These are phyloP conservation scores for Waltergamsia citrina DNA, from an alignment of 2,329 filamentous ascomycete genomes.

Conservation along the genomic window DNA sequence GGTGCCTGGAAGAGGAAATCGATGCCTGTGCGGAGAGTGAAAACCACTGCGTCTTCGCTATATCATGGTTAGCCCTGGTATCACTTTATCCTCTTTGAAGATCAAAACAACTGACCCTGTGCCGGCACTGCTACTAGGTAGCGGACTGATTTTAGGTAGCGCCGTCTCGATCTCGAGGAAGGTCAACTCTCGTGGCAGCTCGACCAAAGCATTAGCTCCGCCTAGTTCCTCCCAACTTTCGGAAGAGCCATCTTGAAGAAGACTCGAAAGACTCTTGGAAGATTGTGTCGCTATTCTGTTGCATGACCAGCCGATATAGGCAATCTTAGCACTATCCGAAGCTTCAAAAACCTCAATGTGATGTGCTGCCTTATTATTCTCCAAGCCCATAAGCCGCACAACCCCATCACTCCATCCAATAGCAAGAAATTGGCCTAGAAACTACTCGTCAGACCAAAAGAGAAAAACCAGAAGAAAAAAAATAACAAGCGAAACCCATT, in stretches of 20 bases:
- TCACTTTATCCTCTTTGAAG: background rate
- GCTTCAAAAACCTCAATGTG: conserved; percentile 47
- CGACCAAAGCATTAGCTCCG: conserved; percentile 10
- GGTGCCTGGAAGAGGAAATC: conserved; percentile 59
- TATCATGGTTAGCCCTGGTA: conserved; percentile 8
- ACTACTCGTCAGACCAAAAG: background rate
- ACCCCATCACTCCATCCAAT: conserved; percentile 77
- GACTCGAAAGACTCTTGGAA: background rate
- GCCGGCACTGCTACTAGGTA: conserved; percentile 53
- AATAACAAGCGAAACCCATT: background rate
- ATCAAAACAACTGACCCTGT: conserved; percentile 39
- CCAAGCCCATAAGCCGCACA: conserved; percentile 67
- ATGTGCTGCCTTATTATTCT: conserved; percentile 74
- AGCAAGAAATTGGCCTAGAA: conserved; percentile 62
- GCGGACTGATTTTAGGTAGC: conserved; percentile 64
- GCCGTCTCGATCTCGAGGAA: conserved; percentile 69
- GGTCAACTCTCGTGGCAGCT: conserved; percentile 65
- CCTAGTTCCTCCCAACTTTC: background rate
- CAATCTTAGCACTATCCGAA: conserved; percentile 30
- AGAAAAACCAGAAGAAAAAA: background rate
- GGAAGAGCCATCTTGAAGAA: background rate
- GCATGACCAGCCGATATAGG: conserved; percentile 46
- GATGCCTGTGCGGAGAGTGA: conserved; percentile 59
- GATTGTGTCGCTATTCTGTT: conserved; percentile 7
- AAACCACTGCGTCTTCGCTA: conserved; percentile 49